Evolutionary conservation across 208 protist species (phyloP).

Genomic region (Vickermania spadyakhi): DNA sequence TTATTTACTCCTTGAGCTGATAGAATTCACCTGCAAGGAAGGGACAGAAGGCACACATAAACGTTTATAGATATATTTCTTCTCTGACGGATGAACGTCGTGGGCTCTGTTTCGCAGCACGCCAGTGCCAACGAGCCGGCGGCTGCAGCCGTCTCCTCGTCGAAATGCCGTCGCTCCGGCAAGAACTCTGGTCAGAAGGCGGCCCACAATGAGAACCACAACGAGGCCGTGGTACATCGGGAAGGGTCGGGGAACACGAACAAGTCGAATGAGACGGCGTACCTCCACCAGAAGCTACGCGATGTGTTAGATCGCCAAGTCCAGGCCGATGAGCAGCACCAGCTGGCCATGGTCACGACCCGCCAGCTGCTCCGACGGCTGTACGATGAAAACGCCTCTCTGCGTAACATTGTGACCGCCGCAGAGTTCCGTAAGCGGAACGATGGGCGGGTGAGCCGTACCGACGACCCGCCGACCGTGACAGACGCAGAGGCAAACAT

Average conservation of each 20-base stretch:
- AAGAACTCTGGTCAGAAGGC: too few species aligned
- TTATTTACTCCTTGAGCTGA: too few species aligned
- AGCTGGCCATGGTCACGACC: slow-evolving; percentile 23
- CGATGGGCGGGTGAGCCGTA: neutral
- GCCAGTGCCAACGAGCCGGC: slow-evolving; percentile 1
- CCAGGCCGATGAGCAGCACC: slow-evolving; percentile 23
- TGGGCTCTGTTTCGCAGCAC: neutral
- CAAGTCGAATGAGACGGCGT: slow-evolving; percentile 18
- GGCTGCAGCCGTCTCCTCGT: slow-evolving; percentile 7
- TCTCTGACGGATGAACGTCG: too few species aligned
- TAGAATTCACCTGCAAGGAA: too few species aligned
- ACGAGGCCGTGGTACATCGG: too few species aligned
- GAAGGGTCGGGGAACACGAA: too few species aligned
- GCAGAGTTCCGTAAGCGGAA: slow-evolving; percentile 20
- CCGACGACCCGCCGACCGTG: slow-evolving; percentile 16
- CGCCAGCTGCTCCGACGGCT: slow-evolving; percentile 31
- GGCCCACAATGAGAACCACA: too few species aligned
- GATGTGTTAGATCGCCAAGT: slow-evolving; percentile 23
- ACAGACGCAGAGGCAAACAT: slow-evolving; percentile 52
- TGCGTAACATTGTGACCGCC: slow-evolving; percentile 42
- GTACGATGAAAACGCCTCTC: slow-evolving; percentile 51
- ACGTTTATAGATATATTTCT: too few species aligned
- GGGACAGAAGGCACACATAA: too few species aligned
- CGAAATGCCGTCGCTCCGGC: too few species aligned
- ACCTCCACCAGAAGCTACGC: slow-evolving; percentile 32